Percentiles rank a stretch among this genome's conserved stretches.
Conservation (phyloP, 78 protist genomes). For the Monocercomonoides exilis region DNA sequence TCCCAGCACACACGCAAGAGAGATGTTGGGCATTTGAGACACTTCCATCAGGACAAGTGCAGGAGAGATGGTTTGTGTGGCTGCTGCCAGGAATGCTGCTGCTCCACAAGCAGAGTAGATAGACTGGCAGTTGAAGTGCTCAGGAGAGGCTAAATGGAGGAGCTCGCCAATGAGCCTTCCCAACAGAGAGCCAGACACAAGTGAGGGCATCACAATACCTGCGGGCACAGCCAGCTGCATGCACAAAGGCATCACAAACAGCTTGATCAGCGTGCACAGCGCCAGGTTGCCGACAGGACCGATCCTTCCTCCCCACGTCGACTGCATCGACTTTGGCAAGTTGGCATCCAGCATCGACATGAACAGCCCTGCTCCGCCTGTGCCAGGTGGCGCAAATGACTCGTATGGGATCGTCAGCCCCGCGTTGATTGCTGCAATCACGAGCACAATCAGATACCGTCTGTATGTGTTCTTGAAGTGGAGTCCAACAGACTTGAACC, state of each 20-base stretch:
- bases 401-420: background rate
- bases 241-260: background rate
- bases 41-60: background rate
- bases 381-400: background rate
- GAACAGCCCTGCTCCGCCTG: background rate
- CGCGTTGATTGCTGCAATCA: background rate
- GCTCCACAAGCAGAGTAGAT: background rate
- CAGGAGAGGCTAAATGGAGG: background rate
- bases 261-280: background rate
- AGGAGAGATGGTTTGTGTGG: constrained; percentile 15
- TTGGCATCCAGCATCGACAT: background rate
- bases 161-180: constrained; percentile 1
- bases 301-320: background rate
- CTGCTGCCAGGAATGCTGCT: background rate
- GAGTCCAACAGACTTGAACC: background rate
- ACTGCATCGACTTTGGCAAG: background rate
- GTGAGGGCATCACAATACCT: constrained; percentile 1
- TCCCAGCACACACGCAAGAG: background rate
- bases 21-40: background rate
- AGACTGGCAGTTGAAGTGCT: background rate
- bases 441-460: background rate
- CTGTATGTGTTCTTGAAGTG: background rate
- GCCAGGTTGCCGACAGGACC: background rate
- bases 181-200: constrained; percentile 3
- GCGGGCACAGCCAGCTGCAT: constrained; percentile 1